Percentiles rank a stretch among this genome's conserved stretches.
These are phyloP conservation scores for Diplocarpon rosae DNA, from an alignment of 2,329 filamentous ascomycete genomes.

Conservation along the genomic window DNA sequence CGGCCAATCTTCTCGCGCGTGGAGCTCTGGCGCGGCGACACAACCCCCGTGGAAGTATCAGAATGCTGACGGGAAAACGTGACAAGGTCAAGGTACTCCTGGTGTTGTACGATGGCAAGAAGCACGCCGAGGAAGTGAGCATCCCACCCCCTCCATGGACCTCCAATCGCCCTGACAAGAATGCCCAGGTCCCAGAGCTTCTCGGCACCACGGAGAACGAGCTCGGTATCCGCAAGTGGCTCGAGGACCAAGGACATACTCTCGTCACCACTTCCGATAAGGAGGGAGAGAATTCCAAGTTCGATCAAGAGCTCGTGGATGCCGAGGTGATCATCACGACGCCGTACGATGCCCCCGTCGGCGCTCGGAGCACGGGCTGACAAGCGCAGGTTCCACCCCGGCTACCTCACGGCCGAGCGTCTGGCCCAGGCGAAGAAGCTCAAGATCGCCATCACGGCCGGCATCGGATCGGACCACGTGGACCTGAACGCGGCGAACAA, in stretches of 20 bases:
- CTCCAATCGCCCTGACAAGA: slow-evolving; percentile 13
- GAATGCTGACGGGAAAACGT: slow-evolving; percentile 26
- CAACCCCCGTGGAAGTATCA: slow-evolving; percentile 22
- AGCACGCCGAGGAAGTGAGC: slow-evolving; percentile 68
- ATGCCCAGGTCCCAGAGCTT: slow-evolving; percentile 59
- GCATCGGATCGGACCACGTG: slow-evolving; percentile 97
- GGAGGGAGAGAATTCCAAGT: slow-evolving; percentile 83
- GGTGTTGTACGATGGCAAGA: slow-evolving; percentile 79
- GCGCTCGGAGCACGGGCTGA: slow-evolving; percentile 3
- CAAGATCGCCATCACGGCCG: slow-evolving; percentile 92
- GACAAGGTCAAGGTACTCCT: slow-evolving; percentile 85
- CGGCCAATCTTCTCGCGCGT: slow-evolving; percentile 14
- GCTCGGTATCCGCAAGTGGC: slow-evolving; percentile 93
- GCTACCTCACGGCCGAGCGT: slow-evolving; percentile 93
- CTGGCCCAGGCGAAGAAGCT: slow-evolving; percentile 98
- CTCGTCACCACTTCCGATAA: slow-evolving; percentile 97
- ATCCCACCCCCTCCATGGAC: slow-evolving; percentile 2
- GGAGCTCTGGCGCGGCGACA: slow-evolving; percentile 13
- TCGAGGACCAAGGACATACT: slow-evolving; percentile 93
- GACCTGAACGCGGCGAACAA: slow-evolving; percentile 88
- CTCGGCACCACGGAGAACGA: slow-evolving; percentile 92
- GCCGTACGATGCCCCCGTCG: slow-evolving; percentile 46
- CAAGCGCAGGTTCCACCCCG: slow-evolving; percentile 74
- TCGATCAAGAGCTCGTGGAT: slow-evolving; percentile 92
- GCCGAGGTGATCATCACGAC: slow-evolving; percentile 99